These are phyloP conservation scores for Papilionanthe hybrid DNA, from an alignment of 116 monocot species.

Conservation along the genomic window DNA sequence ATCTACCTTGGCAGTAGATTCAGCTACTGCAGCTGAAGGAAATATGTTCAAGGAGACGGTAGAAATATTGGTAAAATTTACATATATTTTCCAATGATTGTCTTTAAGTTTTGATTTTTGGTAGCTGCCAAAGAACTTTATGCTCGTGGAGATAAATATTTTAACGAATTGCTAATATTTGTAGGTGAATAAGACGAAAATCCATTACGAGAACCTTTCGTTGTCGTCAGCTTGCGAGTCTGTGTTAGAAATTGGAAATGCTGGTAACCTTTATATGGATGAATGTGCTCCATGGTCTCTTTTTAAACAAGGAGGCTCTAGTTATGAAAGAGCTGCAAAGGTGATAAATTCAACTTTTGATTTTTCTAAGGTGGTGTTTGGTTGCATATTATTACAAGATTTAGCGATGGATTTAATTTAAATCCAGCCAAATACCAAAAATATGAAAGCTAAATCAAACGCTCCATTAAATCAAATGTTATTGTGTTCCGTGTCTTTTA, in stretches of 20 bases:
- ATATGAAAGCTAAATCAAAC: too few species aligned
- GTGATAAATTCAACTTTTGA: slow-evolving; percentile 21
- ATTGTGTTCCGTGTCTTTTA: too few species aligned
- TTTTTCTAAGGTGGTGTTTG: too few species aligned
- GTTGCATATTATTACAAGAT: too few species aligned
- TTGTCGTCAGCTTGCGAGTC: slow-evolving; percentile 85
- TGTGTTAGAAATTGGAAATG: slow-evolving; percentile 82
- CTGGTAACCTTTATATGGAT: slow-evolving; percentile 86
- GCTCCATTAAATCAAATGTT: too few species aligned
- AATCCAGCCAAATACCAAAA: too few species aligned
- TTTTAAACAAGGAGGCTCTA: slow-evolving; percentile 77
- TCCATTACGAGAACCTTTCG: slow-evolving; percentile 71
- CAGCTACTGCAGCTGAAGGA: slow-evolving; percentile 62
- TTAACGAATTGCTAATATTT: background rate
- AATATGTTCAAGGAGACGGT: slow-evolving; percentile 57
- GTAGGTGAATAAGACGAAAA: slow-evolving; percentile 64
- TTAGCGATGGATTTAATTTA: too few species aligned
- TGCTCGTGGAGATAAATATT: background rate
- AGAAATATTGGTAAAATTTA: slow-evolving; percentile 49
- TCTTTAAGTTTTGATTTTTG: background rate
- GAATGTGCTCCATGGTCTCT: slow-evolving; percentile 82
- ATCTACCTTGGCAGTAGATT: slow-evolving; percentile 71
- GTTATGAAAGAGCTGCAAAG: slow-evolving; percentile 82
- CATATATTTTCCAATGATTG: background rate
- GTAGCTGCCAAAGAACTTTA: background rate